Percentiles rank a stretch among this genome's conserved stretches.
Conservation (phyloP, 768 basidiomycete species). For the Rhizopogon salebrosus region DNA sequence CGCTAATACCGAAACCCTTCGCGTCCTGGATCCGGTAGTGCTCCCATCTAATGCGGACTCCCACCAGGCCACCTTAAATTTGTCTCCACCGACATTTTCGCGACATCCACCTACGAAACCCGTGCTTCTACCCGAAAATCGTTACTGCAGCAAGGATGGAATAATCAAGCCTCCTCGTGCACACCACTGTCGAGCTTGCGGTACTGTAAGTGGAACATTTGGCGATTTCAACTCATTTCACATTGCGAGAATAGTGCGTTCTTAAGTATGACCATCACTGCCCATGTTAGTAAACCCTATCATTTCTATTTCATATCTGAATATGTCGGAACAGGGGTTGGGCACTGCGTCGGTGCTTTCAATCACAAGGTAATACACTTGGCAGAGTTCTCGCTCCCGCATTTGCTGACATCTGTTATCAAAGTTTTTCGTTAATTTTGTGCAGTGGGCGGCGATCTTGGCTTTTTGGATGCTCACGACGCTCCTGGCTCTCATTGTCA, state of each 20-base stretch:
- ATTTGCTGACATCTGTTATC: background rate
- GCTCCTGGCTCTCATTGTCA: slow-evolving; percentile 48
- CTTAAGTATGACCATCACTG: slow-evolving; percentile 87
- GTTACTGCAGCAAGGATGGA: slow-evolving; percentile 61
- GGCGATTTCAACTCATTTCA: background rate
- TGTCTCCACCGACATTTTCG: slow-evolving; percentile 14
- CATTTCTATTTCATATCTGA: background rate
- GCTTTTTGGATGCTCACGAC: slow-evolving; percentile 60
- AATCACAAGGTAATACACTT: slow-evolving; percentile 68
- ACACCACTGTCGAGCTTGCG: slow-evolving; percentile 81
- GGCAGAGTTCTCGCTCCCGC: slow-evolving; percentile 4
- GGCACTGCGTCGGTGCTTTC: slow-evolving; percentile 88
- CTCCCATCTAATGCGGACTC: slow-evolving; percentile 10
- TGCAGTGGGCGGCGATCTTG: slow-evolving; percentile 55
- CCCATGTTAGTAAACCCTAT: slow-evolving; percentile 53
- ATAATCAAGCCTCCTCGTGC: slow-evolving; percentile 70
- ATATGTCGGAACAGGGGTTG: slow-evolving; percentile 57
- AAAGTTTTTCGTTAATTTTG: slow-evolving; percentile 84
- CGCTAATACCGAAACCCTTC: slow-evolving; percentile 7
- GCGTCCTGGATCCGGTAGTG: slow-evolving; percentile 1
- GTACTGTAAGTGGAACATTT: slow-evolving; percentile 50
- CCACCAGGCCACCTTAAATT: slow-evolving; percentile 1
- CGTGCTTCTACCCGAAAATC: slow-evolving; percentile 53
- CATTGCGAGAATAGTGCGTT: slow-evolving; percentile 52
- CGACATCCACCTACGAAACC: slow-evolving; percentile 36